Evolutionary conservation across 208 protist species (phyloP).

Genomic region (Vickermania spadyakhi): DNA sequence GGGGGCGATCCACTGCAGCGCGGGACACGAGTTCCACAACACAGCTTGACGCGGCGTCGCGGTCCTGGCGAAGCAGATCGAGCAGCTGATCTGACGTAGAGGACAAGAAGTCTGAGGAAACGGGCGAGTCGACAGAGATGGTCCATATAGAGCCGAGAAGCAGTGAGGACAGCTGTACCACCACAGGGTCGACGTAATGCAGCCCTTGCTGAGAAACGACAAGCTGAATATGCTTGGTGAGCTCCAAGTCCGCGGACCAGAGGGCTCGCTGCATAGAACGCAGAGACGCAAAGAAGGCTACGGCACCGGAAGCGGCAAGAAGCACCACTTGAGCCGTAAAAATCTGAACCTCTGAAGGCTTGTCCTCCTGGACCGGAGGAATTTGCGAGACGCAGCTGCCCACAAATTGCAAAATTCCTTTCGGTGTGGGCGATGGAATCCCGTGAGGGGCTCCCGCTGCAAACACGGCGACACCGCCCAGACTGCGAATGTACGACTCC

Average conservation of each 20-base stretch:
- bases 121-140: constrained; percentile 8
- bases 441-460: background rate
- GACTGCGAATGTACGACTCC: constrained; percentile 15
- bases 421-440: background rate
- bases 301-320: constrained; percentile 29
- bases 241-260: constrained; percentile 28
- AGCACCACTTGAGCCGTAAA: constrained; percentile 36
- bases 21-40: constrained; percentile 49
- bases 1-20: constrained; percentile 43
- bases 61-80: constrained; percentile 45
- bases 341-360: constrained; percentile 7
- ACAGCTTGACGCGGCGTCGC: constrained; percentile 62
- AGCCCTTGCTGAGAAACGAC: constrained; percentile 60
- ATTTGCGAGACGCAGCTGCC: constrained; percentile 38
- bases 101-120: constrained; percentile 10
- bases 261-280: constrained; percentile 29
- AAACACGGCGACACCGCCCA: constrained; percentile 29
- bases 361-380: constrained; percentile 14
- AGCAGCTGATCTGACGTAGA: constrained; percentile 67
- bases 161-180: constrained; percentile 50
- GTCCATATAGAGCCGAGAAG: constrained; percentile 53
- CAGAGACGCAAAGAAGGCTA: constrained; percentile 32
- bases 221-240: constrained; percentile 65
- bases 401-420: constrained; percentile 28
- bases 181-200: constrained; percentile 29